Base-by-base conservation (phyloP, 345 rosid genomes). In the Passiflora organensis region DNA sequence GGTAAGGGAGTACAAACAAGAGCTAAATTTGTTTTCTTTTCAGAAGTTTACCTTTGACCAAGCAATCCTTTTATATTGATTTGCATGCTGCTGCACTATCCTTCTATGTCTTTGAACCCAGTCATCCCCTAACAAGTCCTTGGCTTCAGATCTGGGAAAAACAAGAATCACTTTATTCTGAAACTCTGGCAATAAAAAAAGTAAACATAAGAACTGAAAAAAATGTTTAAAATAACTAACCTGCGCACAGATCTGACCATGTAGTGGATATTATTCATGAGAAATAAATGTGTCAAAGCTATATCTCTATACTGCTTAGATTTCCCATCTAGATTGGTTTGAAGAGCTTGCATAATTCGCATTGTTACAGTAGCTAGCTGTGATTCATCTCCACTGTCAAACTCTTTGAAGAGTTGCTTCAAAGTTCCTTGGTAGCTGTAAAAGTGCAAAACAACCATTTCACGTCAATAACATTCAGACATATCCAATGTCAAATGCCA, bases 191-290 rank as follows among this genome's bases (percentile, higher is more conserved):
- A 24, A 13, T 37, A 55, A 13, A 19, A 25, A 66, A 38, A 41
- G 16, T 20, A 47, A 36, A 64, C 37, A 2, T 28, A 8, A 44
- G 52, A 32, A 44, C 52, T 51, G 43, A 23, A 48, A 46, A 28
- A 19, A 37, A 50, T 25, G 5, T 22, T 36, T 64, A 53, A 55
- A 32, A 48, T 43, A 53, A 65, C 81, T 44, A 59, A 91, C 96
- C 99, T 89, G 58, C 99, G 94, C 32, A 93, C 99, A 60, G 99
- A 89, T 89, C 96, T 83, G 80, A 93, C 96, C 91, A 93, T 93
- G 65, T 93, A 89, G 68, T 93, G 99, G 71, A 89, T 86, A 71
- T 93, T 93, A 74, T 93, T 93, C 99, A 93, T 93, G 55, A 93
- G 82, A 71, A 93, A 93, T 62, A 93, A 74, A 64, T 89, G 84